phyloP scores from a whole-genome alignment of 257 asterid genomes.

The Salvia miltiorrhiza region DNA sequence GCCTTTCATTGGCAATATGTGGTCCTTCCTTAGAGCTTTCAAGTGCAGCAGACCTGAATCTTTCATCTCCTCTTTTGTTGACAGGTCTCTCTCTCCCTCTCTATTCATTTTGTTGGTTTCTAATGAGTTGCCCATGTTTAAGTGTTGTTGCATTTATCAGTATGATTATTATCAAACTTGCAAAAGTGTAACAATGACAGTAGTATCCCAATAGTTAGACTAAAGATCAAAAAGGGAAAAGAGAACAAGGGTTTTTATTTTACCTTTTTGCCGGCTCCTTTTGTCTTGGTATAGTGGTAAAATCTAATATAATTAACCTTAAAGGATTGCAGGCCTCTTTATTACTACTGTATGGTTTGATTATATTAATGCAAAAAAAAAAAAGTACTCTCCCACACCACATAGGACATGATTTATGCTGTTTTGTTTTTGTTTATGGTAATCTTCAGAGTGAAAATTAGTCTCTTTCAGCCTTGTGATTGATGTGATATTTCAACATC shows the following conservation, averaged over 20 bases:
- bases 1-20: conserved; percentile 93
- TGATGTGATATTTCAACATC: conserved; percentile 29
- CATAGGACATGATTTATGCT: background rate
- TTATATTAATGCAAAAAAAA: background rate
- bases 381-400: background rate
- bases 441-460: background rate
- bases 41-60: conserved; percentile 67
- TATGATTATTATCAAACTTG: background rate
- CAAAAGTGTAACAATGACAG: background rate
- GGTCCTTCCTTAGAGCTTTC: conserved; percentile 85
- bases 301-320: background rate
- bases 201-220: background rate
- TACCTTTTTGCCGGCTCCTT: background rate
- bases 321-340: conserved; percentile 11
- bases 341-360: background rate
- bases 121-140: conserved; percentile 8
- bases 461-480: conserved; percentile 9
- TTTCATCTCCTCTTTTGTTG: conserved; percentile 45
- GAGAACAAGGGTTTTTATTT: background rate
- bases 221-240: background rate
- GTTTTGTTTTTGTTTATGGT: background rate
- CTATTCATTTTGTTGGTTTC: background rate
- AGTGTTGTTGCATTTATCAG: background rate
- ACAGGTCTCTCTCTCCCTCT: conserved; percentile 52
- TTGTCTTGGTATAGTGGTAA: background rate